Evolutionary conservation across 371 early-diverging fungal genomes (phyloP).

Genomic region (Massospora cicadina): DNA sequence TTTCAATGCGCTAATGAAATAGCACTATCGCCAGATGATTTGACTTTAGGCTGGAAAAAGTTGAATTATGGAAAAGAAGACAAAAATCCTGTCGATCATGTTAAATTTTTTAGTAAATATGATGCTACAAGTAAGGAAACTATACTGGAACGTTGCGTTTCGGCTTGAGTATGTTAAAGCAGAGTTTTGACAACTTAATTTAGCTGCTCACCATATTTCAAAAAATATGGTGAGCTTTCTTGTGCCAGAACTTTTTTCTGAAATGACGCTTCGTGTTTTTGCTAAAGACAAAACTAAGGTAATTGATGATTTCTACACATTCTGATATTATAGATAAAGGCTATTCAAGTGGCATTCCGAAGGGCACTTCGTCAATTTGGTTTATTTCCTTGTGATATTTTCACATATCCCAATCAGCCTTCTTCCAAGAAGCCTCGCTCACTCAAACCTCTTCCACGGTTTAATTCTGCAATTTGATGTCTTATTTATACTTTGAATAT

Average conservation of each 20-base stretch:
- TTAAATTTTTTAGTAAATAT: slow-evolving; percentile 62
- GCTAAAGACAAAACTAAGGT: slow-evolving; percentile 39
- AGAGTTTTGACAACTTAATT: not conserved
- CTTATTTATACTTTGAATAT: too few relatives aligned
- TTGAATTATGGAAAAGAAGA: slow-evolving; percentile 68
- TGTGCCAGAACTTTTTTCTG: slow-evolving; percentile 51
- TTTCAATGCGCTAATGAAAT: slow-evolving; percentile 33
- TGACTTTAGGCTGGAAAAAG: slow-evolving; percentile 27
- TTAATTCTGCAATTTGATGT: not conserved
- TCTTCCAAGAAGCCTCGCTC: not conserved
- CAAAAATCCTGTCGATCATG: slow-evolving; percentile 66
- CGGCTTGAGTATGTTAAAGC: not conserved
- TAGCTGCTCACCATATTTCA: not conserved
- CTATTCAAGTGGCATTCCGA: slow-evolving; percentile 6
- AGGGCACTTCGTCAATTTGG: not conserved
- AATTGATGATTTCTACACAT: not conserved
- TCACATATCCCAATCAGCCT: not conserved
- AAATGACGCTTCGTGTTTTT: slow-evolving; percentile 45
- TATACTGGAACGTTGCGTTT: too few relatives aligned
- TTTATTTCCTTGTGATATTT: not conserved
- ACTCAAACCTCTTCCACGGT: not conserved
- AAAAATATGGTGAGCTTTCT: slow-evolving; percentile 37
- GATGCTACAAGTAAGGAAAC: slow-evolving; percentile 23
- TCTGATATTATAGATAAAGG: not conserved
- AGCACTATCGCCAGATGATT: slow-evolving; percentile 14